phyloP scores from a whole-genome alignment of 345 rosid species.

The Salix viminalis region DNA sequence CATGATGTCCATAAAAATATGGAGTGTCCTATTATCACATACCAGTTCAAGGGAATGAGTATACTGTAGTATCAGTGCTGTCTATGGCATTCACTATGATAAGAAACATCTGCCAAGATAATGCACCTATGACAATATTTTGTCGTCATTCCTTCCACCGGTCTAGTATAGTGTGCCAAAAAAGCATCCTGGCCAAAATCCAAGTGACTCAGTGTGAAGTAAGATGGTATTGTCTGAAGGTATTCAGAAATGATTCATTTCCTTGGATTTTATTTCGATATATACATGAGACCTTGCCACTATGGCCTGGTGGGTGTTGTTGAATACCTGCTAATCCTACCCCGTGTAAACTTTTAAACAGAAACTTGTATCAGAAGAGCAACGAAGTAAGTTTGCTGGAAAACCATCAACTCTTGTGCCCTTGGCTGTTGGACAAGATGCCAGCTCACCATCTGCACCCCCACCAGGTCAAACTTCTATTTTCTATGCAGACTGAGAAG shows the following conservation, averaged over 20 bases:
- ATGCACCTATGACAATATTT: neutral
- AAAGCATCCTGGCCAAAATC: no score
- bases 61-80: neutral
- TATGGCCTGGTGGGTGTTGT: neutral
- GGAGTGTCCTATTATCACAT: neutral
- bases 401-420: slow-evolving; percentile 58
- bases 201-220: neutral
- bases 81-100: neutral
- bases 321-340: slow-evolving; percentile 7
- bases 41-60: neutral
- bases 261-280: neutral
- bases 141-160: neutral
- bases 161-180: neutral
- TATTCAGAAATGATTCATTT: neutral
- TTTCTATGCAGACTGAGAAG: slow-evolving; percentile 57
- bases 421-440: slow-evolving; percentile 70
- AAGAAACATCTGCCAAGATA: neutral
- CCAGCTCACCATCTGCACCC: slow-evolving; percentile 75
- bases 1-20: neutral
- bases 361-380: neutral
- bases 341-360: slow-evolving; percentile 4
- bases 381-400: slow-evolving; percentile 39
- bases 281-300: neutral
- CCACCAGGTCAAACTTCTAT: slow-evolving; percentile 60
- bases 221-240: neutral